Evolutionary conservation across 179 eudicot genomes (phyloP).

Genomic region (Gypsophila paniculata): DNA sequence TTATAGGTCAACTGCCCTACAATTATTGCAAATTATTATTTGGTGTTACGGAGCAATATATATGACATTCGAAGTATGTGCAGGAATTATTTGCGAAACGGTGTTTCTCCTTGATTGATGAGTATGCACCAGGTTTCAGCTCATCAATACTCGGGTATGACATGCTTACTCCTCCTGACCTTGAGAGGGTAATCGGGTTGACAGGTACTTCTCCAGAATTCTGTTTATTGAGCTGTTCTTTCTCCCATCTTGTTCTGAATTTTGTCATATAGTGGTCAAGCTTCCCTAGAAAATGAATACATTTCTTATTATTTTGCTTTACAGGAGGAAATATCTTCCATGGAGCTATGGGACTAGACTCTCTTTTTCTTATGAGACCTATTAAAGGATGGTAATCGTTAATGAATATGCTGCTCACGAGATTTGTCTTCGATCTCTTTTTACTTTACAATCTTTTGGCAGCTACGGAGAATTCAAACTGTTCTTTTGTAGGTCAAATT

Average conservation of each 20-base stretch:
- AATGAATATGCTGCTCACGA: background rate
- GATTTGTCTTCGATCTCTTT: background rate
- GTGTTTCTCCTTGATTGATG: slow-evolving; percentile 85
- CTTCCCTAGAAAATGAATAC: background rate
- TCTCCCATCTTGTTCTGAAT: background rate
- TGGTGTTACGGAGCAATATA: background rate
- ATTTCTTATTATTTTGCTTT: background rate
- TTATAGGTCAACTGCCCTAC: background rate
- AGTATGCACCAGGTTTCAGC: slow-evolving; percentile 92
- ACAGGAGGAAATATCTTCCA: slow-evolving; percentile 96
- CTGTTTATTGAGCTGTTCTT: background rate
- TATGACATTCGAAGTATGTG: slow-evolving; percentile 8
- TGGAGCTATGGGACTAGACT: slow-evolving; percentile 96
- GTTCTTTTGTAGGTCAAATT: slow-evolving; percentile 56
- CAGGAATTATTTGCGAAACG: slow-evolving; percentile 83
- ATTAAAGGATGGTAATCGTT: slow-evolving; percentile 82
- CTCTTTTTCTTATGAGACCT: slow-evolving; percentile 92
- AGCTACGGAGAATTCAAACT: background rate
- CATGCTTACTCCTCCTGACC: slow-evolving; percentile 99
- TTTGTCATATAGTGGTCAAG: background rate
- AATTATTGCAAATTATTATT: background rate
- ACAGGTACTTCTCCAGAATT: slow-evolving; percentile 48
- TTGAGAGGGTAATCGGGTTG: slow-evolving; percentile 80
- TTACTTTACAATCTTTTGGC: background rate
- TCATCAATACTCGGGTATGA: slow-evolving; percentile 92